Evolutionary conservation across 176 grass and related monocot genomes (phyloP).

Genomic region (Typha latifolia): DNA sequence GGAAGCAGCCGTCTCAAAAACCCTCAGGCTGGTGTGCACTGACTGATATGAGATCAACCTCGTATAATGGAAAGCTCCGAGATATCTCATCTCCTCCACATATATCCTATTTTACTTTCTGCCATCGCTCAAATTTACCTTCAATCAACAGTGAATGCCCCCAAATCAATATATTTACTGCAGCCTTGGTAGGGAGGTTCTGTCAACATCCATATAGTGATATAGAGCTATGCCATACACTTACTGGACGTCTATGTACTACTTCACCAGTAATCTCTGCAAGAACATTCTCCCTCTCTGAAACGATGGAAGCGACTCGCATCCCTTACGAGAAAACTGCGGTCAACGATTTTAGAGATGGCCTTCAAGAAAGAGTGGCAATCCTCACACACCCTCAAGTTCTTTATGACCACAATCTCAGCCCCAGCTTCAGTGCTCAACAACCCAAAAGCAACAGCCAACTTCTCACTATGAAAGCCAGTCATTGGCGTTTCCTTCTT

Average conservation of each 20-base stretch:
- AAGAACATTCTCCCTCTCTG: constrained; percentile 38
- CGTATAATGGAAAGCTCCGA: too few relatives aligned
- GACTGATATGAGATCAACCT: too few relatives aligned
- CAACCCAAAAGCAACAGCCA: constrained; percentile 51
- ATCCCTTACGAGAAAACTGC: constrained; percentile 48
- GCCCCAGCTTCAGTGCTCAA: constrained; percentile 31
- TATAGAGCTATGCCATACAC: background rate
- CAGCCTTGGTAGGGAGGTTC: too few relatives aligned
- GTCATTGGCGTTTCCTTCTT: constrained; percentile 11
- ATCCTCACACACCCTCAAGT: constrained; percentile 57
- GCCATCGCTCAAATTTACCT: too few relatives aligned
- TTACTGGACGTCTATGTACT: background rate
- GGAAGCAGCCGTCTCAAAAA: too few relatives aligned
- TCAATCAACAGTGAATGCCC: too few relatives aligned
- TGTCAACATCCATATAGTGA: too few relatives aligned
- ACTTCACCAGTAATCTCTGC: constrained; percentile 56
- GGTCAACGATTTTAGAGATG: constrained; percentile 24
- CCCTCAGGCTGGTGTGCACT: too few relatives aligned
- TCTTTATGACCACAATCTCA: constrained; percentile 77
- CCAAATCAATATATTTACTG: too few relatives aligned
- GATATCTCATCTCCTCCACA: too few relatives aligned
- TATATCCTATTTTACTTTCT: too few relatives aligned
- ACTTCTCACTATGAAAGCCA: constrained; percentile 61
- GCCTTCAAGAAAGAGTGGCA: constrained; percentile 53
- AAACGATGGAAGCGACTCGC: constrained; percentile 75